A percentile compares a stretch with the other conserved stretches of the same genome.
Conservation (phyloP, 208 protist genomes). For the Blechomonas ayalai region DNA sequence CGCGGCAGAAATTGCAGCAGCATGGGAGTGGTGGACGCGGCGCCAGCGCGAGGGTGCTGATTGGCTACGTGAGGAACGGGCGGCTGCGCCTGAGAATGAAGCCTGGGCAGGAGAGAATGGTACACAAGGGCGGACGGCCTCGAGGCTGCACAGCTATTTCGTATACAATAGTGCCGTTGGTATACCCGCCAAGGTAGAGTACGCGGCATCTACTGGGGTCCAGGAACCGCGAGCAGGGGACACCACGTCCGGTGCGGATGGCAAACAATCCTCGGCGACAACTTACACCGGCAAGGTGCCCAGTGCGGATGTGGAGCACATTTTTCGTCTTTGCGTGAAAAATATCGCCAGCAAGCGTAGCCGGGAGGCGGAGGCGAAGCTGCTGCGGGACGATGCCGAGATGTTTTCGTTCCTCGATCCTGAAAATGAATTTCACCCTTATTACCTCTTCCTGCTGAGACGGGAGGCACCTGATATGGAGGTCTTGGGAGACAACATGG, state of each 20-base stretch:
- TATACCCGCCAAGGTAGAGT: slow-evolving; percentile 3
- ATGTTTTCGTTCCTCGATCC: slow-evolving; percentile 79
- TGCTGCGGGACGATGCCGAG: slow-evolving; percentile 64
- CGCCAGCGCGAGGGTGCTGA: slow-evolving; percentile 25
- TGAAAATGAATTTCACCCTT: slow-evolving; percentile 80
- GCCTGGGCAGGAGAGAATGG: not conserved
- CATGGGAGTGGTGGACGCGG: slow-evolving; percentile 72
- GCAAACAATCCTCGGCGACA: slow-evolving; percentile 9
- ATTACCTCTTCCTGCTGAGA: slow-evolving; percentile 78
- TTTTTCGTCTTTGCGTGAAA: slow-evolving; percentile 47
- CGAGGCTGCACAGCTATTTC: slow-evolving; percentile 30
- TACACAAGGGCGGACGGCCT: no score
- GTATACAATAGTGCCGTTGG: slow-evolving; percentile 9
- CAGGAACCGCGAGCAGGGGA: not conserved
- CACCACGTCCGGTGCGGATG: slow-evolving; percentile 2
- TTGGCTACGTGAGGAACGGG: slow-evolving; percentile 80
- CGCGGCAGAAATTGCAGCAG: slow-evolving; percentile 24
- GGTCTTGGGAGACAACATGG: slow-evolving; percentile 76
- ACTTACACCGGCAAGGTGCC: slow-evolving; percentile 67
- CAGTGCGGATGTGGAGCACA: slow-evolving; percentile 48
- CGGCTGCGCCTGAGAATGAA: not conserved
- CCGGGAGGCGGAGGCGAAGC: slow-evolving; percentile 60
- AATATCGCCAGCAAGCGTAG: slow-evolving; percentile 50
- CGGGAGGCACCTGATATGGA: slow-evolving; percentile 70
- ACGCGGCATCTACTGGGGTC: not conserved